Conservation (phyloP, 352 stramenopile genomes). For the Pythium oligandrum region DNA sequence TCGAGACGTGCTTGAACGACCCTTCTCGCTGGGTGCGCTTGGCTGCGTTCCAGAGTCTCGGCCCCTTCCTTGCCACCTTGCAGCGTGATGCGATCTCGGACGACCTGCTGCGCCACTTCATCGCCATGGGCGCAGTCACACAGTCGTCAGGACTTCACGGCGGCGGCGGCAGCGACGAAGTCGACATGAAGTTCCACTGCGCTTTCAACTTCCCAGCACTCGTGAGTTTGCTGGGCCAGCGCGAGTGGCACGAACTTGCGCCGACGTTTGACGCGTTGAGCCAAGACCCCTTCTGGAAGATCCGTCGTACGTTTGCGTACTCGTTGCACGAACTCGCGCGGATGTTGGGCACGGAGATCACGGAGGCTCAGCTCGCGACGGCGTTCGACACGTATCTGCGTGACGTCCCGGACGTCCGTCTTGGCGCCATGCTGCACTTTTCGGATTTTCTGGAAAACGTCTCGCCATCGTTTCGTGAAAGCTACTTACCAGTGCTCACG, state of each 20-base stretch:
- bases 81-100: slow-evolving; percentile 79
- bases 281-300: slow-evolving; percentile 84
- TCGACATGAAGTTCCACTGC: slow-evolving; percentile 90
- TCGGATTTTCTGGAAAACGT: slow-evolving; percentile 79
- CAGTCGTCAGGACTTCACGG: slow-evolving; percentile 33
- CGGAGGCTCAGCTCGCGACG: slow-evolving; percentile 70
- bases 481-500: slow-evolving; percentile 71
- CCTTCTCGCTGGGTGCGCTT: slow-evolving; percentile 91
- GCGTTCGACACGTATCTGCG: slow-evolving; percentile 83
- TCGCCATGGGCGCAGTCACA: slow-evolving; percentile 72
- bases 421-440: slow-evolving; percentile 84
- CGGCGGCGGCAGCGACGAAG: slow-evolving; percentile 57
- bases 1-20: slow-evolving; percentile 86
- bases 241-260: slow-evolving; percentile 72
- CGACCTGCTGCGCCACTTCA: slow-evolving; percentile 77
- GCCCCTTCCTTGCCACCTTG: slow-evolving; percentile 74
- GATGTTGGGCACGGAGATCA: slow-evolving; percentile 77
- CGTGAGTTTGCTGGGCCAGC: slow-evolving; percentile 65
- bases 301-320: slow-evolving; percentile 89
- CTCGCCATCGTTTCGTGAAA: slow-evolving; percentile 62
- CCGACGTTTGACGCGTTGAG: slow-evolving; percentile 78
- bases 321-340: slow-evolving; percentile 87
- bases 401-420: slow-evolving; percentile 76
- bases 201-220: slow-evolving; percentile 91
- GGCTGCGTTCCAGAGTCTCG: slow-evolving; percentile 91